Base-by-base conservation (phyloP, 139 green algal species). In the Chlorella sp. region DNA sequence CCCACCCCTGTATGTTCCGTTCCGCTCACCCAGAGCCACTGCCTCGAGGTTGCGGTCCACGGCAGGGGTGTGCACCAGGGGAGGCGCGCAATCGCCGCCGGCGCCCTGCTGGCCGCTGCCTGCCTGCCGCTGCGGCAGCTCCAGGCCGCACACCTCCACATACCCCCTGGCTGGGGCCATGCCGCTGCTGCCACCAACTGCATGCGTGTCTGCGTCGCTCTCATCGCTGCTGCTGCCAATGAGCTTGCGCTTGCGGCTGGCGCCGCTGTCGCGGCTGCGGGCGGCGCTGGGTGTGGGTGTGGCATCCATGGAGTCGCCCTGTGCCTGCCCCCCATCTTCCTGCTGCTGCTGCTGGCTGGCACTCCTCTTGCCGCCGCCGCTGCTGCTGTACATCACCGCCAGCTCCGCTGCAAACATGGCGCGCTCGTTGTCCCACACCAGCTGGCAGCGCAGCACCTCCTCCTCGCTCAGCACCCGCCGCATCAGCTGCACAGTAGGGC, bases 111-210 rank as follows among this genome's bases (percentile, higher is more conserved):
- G n/a, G 73, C 15, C 26, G 68, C 68, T 3, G 23, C 30, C 11
- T 0, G 23, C 34, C 34, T 81, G 76, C 4, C 28, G 41, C 81
- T 38, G 74, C 4, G 91, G 85, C 39, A 96, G 81, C 64, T 93
- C 88, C 41, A 96, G 51, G 41, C 92, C 92, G 34, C 87, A 91
- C 30, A 96, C 87, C 25, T 89, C 67, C 1, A 95, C 70, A 60
- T 88, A 79, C 1, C 86, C 85, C 1, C 34, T 38, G 0, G 78
- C 84, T 23, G 87, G 32, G 3, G 73, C 56, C 80, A 84, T 62
- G 30, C 47, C 36, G 16, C 51, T 28, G 0, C 23, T 21, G 55
- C 62, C 39, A 26, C 70, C n/a, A 38, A 18, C 55, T 20, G 51
- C 51, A 57, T 47, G 36, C 28, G 44, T 74, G 13, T 67, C 80